Evolutionary conservation across 164 flowering plant genomes (phyloP), one percentile per base, ranked within the genome.

Genomic region (Annona cherimola): DNA sequence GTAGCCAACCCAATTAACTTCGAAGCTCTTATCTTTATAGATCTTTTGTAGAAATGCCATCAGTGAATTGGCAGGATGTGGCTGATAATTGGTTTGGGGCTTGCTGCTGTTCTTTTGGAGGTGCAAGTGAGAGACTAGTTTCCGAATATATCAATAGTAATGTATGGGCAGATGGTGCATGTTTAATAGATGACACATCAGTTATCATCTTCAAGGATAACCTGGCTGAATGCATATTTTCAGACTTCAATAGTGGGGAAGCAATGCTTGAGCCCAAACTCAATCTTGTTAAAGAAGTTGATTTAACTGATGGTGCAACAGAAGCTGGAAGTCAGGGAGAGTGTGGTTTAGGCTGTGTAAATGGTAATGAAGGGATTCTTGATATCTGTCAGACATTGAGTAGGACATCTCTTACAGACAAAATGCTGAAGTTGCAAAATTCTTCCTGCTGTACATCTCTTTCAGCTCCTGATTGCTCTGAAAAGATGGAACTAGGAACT

Each of bases 1-100:
- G 64, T n/a, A 41, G n/a, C 62, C 19, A 42, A 35, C 43, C 41
- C 42, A 69, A 69, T 40, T 68, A 41, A 69, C 70, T 65, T 26
- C 45, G 5, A 20, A 63, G 61, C 57, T 44, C 50, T 71, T 75
- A 41, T 71, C 46, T 45, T 6, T 81, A 71, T 80, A 94, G 99
- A 71, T 55, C 69, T 67, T 91, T 90, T 74, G 79, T 80, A 73
- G 97, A 95, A 77, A 82, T 88, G 89, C 99, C 98, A 71, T 93
- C 99, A 54, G 81, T 81, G 46, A 81, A 95, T 75, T 95, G 99
- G 98, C 87, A 86, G 70, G 99, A 95, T 76, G 87, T 76, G 57
- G 98, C 99, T 74, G 98, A 95, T 76, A 95, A 93, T 74, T 95
- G 99, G 99, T 95, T 95, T 85, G 99, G 97, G 63, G 75, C 79